Evolutionary conservation across 306 rosid species (phyloP), one percentile per base, ranked within the genome.

Genomic region (Adenanthera pavonina): DNA sequence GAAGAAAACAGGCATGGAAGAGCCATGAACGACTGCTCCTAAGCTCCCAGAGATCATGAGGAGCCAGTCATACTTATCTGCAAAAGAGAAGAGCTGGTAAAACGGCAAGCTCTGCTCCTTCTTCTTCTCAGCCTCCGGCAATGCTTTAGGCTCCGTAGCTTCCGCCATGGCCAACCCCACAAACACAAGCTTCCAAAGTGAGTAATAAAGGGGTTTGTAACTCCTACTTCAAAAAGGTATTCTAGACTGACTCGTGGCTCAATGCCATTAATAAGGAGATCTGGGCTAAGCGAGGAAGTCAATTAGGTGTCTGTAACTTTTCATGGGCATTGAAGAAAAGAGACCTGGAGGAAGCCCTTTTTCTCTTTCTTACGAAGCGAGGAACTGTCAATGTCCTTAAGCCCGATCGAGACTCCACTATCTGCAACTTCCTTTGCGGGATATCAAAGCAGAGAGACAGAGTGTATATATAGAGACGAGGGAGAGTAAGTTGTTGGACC

Each of bases 1-100:
- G 75, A 95, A 96, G 92, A 96, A 96, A 64, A 93, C 90, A 0
- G 99, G 99, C 98, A 93, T 96, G 76, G 99, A 96, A 6, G 99
- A 92, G 80, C 99, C 99, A 81, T 96, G 99, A 71, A 96, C 60
- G 41, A 96, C 80, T 73, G 99, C 99, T 49, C 99, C 99, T 15
- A 96, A 11, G 86, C 94, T 93, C 2, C 99, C 99, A 6, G 89
- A 76, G 80, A 81, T 82, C 99, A 96, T 96, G 36, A 96, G 92
- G 30, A 89, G 48, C 49, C 78, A 91, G 53, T 96, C 99, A 74
- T 81, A 96, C 77, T 92, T 93, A 83, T 96, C 99, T n/a, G 99
- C 99, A 69, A 93, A 96, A 51, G 92, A 89, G 84, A 96, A 93
- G 81, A 96, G 99, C 82, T 91, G 88, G 86, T 81, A 86, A 78